Base-by-base conservation (phyloP, 257 asterid species). In the Capsicum baccatum region DNA sequence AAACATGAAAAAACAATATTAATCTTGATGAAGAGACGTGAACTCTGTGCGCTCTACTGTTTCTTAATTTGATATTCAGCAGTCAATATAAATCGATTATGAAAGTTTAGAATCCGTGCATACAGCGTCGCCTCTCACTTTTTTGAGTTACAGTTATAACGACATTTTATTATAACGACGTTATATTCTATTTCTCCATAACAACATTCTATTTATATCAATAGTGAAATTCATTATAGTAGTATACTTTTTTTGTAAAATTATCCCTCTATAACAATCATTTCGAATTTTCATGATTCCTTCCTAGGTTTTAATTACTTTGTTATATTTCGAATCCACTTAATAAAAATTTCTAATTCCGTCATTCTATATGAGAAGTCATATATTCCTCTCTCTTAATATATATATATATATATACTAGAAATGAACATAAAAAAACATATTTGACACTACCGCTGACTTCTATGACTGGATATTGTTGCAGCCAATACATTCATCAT, bases 381-480 rank as follows among this genome's bases (percentile, higher is more conserved):
- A 11, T 63, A 44, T 26, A 26, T 26, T 26, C 33, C 33, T 26
- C 33, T 26, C 33, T 8, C 17, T 19, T 19, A 48, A 19, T 12
- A 7, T 7, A n/a, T 21, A 60, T 69, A 26, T 26, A 26, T 26
- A 26, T 26, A 26, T 1, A 26, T 1, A 26, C 15, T 10, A 70
- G 37, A 71, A 71, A 19, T 12, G 60, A 52, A 16, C 63, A 76
- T 26, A 52, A 21, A 26, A 1, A 76, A 37, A 76, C 81, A 76
- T 76, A 76, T 76, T 76, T 76, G 81, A 76, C 63, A 74, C 80
- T 74, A 6, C 13, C 80, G 80, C 59, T 74, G 59, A 74, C 80
- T 74, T 74, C 3, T 8, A 21, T 42, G 35, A 52, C 39, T 52
- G 62, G 21, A 76, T 52, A 7, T 12, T 13, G 44, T 74, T 74